phyloP scores from a whole-genome alignment of 352 stramenopile species.

The Halophytophthora batemanensis region DNA sequence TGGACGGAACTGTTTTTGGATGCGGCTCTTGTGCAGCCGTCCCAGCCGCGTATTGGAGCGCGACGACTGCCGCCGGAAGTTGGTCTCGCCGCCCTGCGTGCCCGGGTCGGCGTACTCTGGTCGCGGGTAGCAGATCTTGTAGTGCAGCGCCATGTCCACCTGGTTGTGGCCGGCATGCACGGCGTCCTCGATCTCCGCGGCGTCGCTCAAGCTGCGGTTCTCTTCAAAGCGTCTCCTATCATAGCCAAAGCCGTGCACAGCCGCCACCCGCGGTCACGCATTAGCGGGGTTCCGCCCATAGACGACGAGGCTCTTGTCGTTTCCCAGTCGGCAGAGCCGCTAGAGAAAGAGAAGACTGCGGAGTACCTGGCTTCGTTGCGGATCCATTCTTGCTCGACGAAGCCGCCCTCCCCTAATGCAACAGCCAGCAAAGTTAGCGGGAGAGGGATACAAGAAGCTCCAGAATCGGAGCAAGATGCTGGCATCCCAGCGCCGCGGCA shows the following conservation, averaged over 20 bases:
- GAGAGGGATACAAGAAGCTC: not conserved
- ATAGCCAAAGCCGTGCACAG: not conserved
- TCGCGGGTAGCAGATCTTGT: slow-evolving; percentile 82
- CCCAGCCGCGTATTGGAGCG: slow-evolving; percentile 49
- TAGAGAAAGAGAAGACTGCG: not conserved
- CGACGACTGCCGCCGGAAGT: slow-evolving; percentile 61
- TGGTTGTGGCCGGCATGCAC: slow-evolving; percentile 61
- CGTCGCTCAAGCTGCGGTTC: slow-evolving; percentile 35
- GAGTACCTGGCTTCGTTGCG: slow-evolving; percentile 53
- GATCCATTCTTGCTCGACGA: slow-evolving; percentile 65
- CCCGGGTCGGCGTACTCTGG: slow-evolving; percentile 75
- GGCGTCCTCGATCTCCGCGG: slow-evolving; percentile 39
- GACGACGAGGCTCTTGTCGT: not conserved
- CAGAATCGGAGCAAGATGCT: not conserved
- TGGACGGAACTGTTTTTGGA: slow-evolving; percentile 50
- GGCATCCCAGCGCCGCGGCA: not conserved
- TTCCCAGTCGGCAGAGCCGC: too few relatives aligned
- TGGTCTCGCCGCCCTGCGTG: slow-evolving; percentile 68
- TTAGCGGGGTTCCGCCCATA: not conserved
- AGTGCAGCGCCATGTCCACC: slow-evolving; percentile 78
- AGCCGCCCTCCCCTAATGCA: slow-evolving; percentile 57
- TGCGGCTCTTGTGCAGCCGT: slow-evolving; percentile 35
- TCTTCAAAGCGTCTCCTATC: slow-evolving; percentile 62
- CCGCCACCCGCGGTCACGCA: not conserved
- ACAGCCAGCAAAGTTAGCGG: not conserved